Conservation (phyloP, 345 rosid species). For the Brassica cretica region DNA sequence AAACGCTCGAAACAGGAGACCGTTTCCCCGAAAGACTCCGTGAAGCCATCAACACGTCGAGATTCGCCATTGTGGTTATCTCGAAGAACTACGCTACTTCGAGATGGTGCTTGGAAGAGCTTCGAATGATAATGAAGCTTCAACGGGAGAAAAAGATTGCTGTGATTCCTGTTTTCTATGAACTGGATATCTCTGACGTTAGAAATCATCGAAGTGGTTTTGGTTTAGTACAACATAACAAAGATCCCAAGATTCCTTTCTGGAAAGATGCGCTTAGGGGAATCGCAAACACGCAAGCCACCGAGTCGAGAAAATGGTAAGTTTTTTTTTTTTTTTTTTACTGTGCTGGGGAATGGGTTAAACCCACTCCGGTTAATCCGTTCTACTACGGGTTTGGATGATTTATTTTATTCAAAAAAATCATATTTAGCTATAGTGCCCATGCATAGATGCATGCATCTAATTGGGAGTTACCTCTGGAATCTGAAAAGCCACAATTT, state of each 20-base stretch:
- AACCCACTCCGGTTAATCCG: too few relatives aligned
- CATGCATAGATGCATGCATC: too few relatives aligned
- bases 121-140: slow-evolving; percentile 16
- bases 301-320: background rate
- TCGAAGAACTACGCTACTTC: slow-evolving; percentile 9
- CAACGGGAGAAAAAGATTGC: background rate
- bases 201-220: background rate
- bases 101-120: slow-evolving; percentile 23
- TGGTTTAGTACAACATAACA: background rate
- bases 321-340: too few relatives aligned
- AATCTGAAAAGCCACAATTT: too few relatives aligned
- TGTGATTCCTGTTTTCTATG: background rate
- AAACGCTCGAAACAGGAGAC: background rate
- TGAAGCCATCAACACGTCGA: background rate
- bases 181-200: background rate
- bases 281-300: background rate
- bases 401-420: too few relatives aligned
- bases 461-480: too few relatives aligned
- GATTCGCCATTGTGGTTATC: slow-evolving; percentile 1
- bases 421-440: too few relatives aligned
- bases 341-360: too few relatives aligned
- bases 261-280: background rate
- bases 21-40: background rate
- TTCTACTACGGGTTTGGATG: too few relatives aligned
- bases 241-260: background rate